Percentiles rank a stretch among this genome's conserved stretches.
These are phyloP conservation scores for Suillus cothurnatus DNA, from an alignment of 768 basidiomycete genomes.

Conservation along the genomic window DNA sequence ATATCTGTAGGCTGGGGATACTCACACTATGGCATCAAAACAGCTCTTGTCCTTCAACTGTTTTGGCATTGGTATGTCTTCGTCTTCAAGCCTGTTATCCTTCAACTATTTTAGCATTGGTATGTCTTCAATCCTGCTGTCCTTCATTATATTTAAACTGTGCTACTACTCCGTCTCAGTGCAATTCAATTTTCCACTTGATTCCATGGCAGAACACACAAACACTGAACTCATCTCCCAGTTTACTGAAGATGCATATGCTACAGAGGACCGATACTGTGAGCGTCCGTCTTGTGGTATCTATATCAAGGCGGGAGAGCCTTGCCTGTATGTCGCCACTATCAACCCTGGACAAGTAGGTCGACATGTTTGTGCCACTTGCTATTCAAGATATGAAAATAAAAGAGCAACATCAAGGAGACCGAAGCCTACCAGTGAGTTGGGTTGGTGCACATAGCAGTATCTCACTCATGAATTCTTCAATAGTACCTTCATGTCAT, in stretches of 20 bases:
- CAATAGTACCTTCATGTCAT: not conserved
- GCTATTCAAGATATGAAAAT: not conserved
- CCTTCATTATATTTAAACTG: not conserved
- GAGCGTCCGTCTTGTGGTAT: not conserved
- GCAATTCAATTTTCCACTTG: not conserved
- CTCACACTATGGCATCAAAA: too few species aligned
- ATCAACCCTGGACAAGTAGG: not conserved
- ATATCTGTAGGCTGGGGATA: too few species aligned
- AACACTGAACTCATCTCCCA: too few species aligned
- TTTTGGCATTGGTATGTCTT: too few species aligned
- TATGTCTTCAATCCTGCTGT: too few species aligned
- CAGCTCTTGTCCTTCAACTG: too few species aligned
- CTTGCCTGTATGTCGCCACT: not conserved
- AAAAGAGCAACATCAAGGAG: not conserved
- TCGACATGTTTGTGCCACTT: not conserved
- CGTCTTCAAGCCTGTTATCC: too few species aligned
- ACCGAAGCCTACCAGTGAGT: not conserved
- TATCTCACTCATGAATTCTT: not conserved
- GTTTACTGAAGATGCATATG: not conserved
- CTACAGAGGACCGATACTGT: not conserved
- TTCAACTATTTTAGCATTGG: too few species aligned
- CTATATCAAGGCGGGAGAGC: not conserved
- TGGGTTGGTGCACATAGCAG: not conserved
- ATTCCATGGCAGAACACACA: not conserved
- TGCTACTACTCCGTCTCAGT: not conserved